Evolutionary conservation across 805 yeast species (phyloP), one percentile per base, ranked within the genome.

Genomic region (Candida khao-thaluensis): DNA sequence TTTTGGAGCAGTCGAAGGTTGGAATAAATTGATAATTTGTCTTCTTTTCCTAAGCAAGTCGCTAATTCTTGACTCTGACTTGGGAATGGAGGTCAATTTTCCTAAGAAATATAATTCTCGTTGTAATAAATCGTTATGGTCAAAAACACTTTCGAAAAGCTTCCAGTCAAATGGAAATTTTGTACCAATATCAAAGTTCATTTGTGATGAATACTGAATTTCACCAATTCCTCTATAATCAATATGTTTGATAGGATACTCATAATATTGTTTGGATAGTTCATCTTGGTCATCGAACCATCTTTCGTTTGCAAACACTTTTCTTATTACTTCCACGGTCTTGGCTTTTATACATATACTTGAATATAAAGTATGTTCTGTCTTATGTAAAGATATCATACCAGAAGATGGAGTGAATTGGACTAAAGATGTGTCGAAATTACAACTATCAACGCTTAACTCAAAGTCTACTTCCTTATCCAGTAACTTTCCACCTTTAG

Each of bases 181-280:
- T 6, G 20, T 21, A 17, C 32, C 27, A 11, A 25, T 5, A 8
- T 11, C 10, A 5, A 17, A 6, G 6, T 15, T 16, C 4, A 16
- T 12, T 18, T 22, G 9, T 20, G 34, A 20, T 5, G 15, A 3
- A 7, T 9, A 17, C 4, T 29, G 6, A 7, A 15, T 25, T 9
- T 27, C 21, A 10, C 30, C 7, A 9, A 23, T 26, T 16, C 42
- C 46, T 25, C 40, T 35, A 28, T 23, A 42, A 17, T 38, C 46
- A 2, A 35, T 35, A 14, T 28, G 38, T 20, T 42, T 42, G 23
- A 38, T 42, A 9, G 46, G 43, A 17, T 22, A 38, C 11, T 42
- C 38, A 17, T 30, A 31, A 15, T 34, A 34, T 16, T 35, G 33
- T 20, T 31, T 30, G 2, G 43, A 42, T 17, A 31, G 20, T 23